phyloP scores from a whole-genome alignment of 495 filamentous ascomycete genomes.

The Aspergillus sparsus region DNA sequence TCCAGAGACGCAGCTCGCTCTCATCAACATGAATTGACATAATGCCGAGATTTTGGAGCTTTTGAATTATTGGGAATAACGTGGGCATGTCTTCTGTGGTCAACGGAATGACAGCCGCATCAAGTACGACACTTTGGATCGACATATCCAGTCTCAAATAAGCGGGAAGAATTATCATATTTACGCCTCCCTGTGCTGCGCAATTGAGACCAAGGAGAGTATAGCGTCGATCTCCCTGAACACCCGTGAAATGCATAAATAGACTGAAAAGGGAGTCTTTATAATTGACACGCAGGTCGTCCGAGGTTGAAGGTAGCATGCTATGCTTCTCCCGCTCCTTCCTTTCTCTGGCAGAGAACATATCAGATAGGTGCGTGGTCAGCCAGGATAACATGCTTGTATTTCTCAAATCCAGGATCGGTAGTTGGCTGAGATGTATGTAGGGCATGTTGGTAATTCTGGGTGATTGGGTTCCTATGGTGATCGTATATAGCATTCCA shows the following conservation, averaged over 20 bases:
- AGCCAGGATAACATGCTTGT: constrained; percentile 33
- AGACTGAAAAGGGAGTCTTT: constrained; percentile 52
- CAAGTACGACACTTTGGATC: constrained; percentile 42
- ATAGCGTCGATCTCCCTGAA: constrained; percentile 34
- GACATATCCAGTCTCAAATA: constrained; percentile 22
- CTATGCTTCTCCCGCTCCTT: constrained; percentile 26
- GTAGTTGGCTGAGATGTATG: neutral
- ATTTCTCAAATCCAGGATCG: neutral
- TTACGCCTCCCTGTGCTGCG: constrained; percentile 27
- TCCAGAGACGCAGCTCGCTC: constrained; percentile 53
- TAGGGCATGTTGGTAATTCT: neutral
- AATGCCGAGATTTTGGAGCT: neutral
- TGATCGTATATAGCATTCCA: neutral
- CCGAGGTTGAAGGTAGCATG: neutral
- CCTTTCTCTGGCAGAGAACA: constrained; percentile 45
- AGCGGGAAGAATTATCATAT: constrained; percentile 23
- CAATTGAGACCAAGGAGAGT: constrained; percentile 40
- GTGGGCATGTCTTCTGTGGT: constrained; percentile 29
- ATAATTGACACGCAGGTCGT: constrained; percentile 39
- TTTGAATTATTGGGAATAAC: constrained; percentile 32
- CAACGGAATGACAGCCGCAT: constrained; percentile 50
- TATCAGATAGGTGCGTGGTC: constrained; percentile 33
- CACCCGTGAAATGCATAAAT: constrained; percentile 45
- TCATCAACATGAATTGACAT: constrained; percentile 29
- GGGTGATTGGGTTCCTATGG: neutral